Percentiles rank a stretch among this genome's conserved stretches.
Evolutionary conservation across 192 early-diverging fungal genomes (phyloP).

Genomic region (Cetraspora pellucida): DNA sequence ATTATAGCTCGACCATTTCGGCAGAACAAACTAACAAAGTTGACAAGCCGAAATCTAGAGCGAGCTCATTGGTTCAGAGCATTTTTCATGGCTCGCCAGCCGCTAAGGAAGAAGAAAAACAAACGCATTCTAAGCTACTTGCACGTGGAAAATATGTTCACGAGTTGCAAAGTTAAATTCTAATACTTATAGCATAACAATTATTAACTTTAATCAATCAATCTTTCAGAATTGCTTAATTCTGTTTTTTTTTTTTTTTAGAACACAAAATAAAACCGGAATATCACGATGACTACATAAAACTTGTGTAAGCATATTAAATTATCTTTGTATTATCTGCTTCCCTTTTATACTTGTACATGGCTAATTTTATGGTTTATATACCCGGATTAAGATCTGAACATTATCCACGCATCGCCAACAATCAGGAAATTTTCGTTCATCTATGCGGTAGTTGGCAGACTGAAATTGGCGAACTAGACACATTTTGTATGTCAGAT

Average conservation of each 20-base stretch:
- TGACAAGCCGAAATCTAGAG: neutral
- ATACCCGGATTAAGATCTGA: conserved; percentile 53
- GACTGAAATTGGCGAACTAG: conserved; percentile 83
- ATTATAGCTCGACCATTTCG: neutral
- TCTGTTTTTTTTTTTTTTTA: conserved; percentile 34
- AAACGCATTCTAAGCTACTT: conserved; percentile 75
- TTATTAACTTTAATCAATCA: neutral
- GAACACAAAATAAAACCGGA: conserved; percentile 87
- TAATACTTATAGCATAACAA: neutral
- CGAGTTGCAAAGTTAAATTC: conserved; percentile 71
- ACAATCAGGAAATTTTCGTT: conserved; percentile 71
- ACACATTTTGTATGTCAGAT: conserved; percentile 72
- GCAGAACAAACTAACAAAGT: neutral
- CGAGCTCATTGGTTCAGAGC: neutral
- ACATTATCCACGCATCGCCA: conserved; percentile 76
- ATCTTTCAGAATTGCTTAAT: neutral
- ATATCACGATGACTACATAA: conserved; percentile 81
- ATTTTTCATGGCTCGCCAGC: conserved; percentile 1
- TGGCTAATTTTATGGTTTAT: neutral
- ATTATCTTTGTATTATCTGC: neutral
- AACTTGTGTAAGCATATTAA: conserved; percentile 55
- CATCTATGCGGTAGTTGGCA: conserved; percentile 90
- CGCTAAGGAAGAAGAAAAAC: conserved; percentile 7
- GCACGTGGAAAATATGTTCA: conserved; percentile 89
- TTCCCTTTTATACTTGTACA: conserved; percentile 14